Conservation (phyloP, 805 yeast genomes). For the Metschnikowia cerradonensis region DNA sequence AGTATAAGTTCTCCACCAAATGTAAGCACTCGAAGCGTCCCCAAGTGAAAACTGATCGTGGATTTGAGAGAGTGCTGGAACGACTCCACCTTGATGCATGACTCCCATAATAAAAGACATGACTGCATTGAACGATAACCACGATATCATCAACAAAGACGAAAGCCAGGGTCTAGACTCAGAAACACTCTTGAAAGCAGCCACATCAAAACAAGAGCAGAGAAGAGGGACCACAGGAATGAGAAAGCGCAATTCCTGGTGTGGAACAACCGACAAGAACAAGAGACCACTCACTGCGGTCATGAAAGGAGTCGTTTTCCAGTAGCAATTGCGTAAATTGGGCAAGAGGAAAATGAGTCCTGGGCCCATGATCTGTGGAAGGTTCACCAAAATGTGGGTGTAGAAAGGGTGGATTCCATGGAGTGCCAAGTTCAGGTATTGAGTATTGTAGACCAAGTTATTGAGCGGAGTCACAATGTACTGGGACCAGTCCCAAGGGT, state of each 20-base stretch:
- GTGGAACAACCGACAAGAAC: conserved; percentile 70
- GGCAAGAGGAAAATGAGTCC: conserved; percentile 44
- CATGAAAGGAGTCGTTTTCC: conserved; percentile 52
- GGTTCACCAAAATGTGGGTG: conserved; percentile 68
- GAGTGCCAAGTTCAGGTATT: conserved; percentile 50
- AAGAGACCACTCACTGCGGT: conserved; percentile 59
- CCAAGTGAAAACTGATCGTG: conserved; percentile 11
- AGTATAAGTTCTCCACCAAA: conserved; percentile 94
- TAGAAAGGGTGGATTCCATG: conserved; percentile 85
- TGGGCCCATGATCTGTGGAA: conserved; percentile 86
- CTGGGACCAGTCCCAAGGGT: conserved; percentile 17
- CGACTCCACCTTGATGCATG: conserved; percentile 86
- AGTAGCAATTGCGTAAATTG: conserved; percentile 31
- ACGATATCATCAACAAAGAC: conserved; percentile 30
- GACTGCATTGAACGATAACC: conserved; percentile 62
- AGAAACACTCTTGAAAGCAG: conserved; percentile 15
- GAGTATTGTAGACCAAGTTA: conserved; percentile 67
- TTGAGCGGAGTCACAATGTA: conserved; percentile 70
- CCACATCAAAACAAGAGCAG: conserved; percentile 53
- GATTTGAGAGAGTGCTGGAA: conserved; percentile 55
- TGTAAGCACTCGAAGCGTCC: conserved; percentile 31
- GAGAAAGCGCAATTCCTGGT: conserved; percentile 90
- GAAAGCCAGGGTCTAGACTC: conserved; percentile 8
- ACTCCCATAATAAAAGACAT: conserved; percentile 70
- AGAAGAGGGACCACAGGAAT: conserved; percentile 73